Conservation (phyloP, 75 land plant genomes). For the Cupressus sempervirens region DNA sequence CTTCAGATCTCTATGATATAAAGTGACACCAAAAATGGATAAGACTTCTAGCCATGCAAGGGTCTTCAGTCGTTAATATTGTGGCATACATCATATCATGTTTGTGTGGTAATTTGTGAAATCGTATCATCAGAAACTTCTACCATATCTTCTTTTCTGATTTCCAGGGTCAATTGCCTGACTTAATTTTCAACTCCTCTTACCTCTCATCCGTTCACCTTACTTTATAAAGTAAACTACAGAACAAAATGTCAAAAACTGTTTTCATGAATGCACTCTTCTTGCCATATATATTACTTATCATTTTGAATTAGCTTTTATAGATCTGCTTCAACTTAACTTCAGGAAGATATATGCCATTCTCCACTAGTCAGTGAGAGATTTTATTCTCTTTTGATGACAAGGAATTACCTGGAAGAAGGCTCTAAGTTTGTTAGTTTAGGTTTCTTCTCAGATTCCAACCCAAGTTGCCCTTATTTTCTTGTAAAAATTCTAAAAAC, state of each 20-base stretch:
- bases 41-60: not conserved
- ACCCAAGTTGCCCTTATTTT: not conserved
- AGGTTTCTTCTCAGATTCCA: not conserved
- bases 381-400: no score
- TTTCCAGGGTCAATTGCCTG: not conserved
- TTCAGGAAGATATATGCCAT: not conserved
- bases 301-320: not conserved
- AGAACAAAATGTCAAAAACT: not conserved
- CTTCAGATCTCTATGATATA: not conserved
- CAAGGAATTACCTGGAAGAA: not conserved
- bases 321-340: not conserved
- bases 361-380: not conserved
- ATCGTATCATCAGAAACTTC: not conserved
- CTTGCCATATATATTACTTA: not conserved
- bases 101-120: not conserved
- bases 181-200: not conserved
- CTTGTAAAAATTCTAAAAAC: not conserved
- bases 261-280: not conserved
- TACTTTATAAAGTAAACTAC: not conserved
- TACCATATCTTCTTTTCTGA: not conserved
- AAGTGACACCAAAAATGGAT: not conserved
- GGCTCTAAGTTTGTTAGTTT: not conserved
- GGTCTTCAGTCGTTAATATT: not conserved
- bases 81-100: not conserved
- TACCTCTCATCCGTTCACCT: not conserved